Percentiles rank a stretch among this genome's conserved stretches.
Evolutionary conservation across 169 alveolate genomes (phyloP).

Genomic region (Eimeria acervulina): DNA sequence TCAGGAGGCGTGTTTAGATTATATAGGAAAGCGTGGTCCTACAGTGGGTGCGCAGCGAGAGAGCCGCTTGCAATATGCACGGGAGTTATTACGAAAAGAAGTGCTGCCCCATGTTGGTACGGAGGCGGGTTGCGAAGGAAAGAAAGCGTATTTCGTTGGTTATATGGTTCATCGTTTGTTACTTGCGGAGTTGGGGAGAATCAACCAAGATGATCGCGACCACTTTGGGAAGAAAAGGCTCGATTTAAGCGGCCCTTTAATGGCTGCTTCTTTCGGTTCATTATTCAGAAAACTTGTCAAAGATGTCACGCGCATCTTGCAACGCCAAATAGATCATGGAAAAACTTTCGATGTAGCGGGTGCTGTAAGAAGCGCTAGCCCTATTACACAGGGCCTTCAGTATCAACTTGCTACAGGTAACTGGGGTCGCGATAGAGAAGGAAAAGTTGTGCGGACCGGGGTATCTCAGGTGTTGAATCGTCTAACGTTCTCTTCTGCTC

Average conservation of each 20-base stretch:
- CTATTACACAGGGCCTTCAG: slow-evolving; percentile 95
- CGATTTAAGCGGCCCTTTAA: slow-evolving; percentile 99
- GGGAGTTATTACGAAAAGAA: slow-evolving; percentile 97
- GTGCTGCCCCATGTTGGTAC: slow-evolving; percentile 99
- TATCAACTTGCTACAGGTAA: slow-evolving; percentile 98
- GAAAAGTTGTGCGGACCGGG: slow-evolving; percentile 98
- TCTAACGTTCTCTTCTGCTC: slow-evolving; percentile 98
- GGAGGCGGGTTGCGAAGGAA: slow-evolving; percentile 94
- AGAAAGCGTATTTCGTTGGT: slow-evolving; percentile 99
- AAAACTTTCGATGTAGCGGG: slow-evolving; percentile 96
- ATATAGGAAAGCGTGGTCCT: slow-evolving; percentile 98
- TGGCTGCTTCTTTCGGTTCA: slow-evolving; percentile 98
- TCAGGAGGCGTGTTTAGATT: slow-evolving; percentile 96
- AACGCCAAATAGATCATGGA: slow-evolving; percentile 94
- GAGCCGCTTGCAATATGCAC: slow-evolving; percentile 97
- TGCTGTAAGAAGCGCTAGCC: slow-evolving; percentile 92
- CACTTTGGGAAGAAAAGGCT: slow-evolving; percentile 99
- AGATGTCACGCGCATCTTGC: slow-evolving; percentile 95
- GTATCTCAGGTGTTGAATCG: slow-evolving; percentile 98
- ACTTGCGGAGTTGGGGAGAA: slow-evolving; percentile 98
- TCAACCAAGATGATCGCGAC: slow-evolving; percentile 99
- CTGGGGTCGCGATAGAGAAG: slow-evolving; percentile 99
- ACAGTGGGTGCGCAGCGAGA: slow-evolving; percentile 95
- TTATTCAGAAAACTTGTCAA: slow-evolving; percentile 96
- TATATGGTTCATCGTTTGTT: slow-evolving; percentile 98